A percentile compares a stretch with the other conserved stretches of the same genome.
phyloP scores from a whole-genome alignment of 2,329 filamentous ascomycete species.

The Nigrograna mackinnonii region DNA sequence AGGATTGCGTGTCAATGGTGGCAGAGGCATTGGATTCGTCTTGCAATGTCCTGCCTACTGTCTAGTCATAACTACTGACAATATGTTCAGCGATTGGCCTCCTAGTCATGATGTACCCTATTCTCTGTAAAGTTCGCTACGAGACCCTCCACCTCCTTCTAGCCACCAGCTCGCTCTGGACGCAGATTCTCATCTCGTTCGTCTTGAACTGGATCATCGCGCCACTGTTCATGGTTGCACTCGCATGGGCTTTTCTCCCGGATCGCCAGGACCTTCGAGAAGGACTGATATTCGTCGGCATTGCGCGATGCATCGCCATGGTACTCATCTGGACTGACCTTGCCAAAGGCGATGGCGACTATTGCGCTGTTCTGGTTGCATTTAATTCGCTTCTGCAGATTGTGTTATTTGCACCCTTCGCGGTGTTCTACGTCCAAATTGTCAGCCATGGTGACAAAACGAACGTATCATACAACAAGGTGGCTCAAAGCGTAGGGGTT shows the following conservation, averaged over 20 bases:
- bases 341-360: conserved; percentile 77
- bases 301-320: conserved; percentile 90
- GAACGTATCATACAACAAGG: conserved; percentile 63
- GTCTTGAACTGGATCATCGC: conserved; percentile 83
- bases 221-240: conserved; percentile 76
- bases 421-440: conserved; percentile 62
- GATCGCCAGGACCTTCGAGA: conserved; percentile 54
- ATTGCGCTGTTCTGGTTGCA: conserved; percentile 68
- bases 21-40: background rate
- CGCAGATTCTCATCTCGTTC: conserved; percentile 77
- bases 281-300: conserved; percentile 79
- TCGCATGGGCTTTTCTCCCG: conserved; percentile 63
- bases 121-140: conserved; percentile 82
- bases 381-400: conserved; percentile 54
- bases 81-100: conserved; percentile 69
- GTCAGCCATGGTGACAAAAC: conserved; percentile 59
- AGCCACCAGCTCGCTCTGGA: conserved; percentile 67
- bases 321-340: conserved; percentile 79
- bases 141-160: conserved; percentile 74
- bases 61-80: background rate
- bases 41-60: background rate
- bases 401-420: conserved; percentile 51
- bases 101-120: conserved; percentile 93
- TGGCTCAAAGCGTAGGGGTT: conserved; percentile 79
- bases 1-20: background rate